phyloP scores from a whole-genome alignment of 176 grass and related monocot species.

The Elymus sibiricus region DNA sequence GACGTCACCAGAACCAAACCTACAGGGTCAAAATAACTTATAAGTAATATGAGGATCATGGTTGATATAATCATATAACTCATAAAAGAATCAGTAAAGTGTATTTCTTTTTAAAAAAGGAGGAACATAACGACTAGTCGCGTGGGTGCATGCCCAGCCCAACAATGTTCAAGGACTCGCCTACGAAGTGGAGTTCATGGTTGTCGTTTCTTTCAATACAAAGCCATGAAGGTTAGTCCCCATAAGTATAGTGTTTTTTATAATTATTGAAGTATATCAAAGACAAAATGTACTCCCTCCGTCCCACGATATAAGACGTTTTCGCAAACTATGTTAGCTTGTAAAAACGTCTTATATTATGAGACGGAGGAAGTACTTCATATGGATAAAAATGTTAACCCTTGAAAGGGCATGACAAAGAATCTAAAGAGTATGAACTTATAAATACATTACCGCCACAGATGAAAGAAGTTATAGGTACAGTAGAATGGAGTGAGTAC shows the following conservation, averaged over 20 bases:
- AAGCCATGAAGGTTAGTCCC: neutral
- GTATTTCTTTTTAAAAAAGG: neutral
- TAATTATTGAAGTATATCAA: neutral
- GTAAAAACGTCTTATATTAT: too few species aligned
- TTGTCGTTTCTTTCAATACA: neutral
- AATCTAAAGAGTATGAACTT: neutral
- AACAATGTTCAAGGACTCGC: neutral
- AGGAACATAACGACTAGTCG: neutral
- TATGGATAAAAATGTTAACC: neutral
- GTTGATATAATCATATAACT: neutral
- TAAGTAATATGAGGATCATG: neutral
- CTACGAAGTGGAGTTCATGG: neutral
- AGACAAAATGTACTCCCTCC: neutral
- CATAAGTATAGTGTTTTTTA: neutral
- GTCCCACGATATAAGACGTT: too few species aligned
- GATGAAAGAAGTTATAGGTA: neutral
- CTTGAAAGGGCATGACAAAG: neutral
- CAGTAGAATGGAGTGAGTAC: neutral
- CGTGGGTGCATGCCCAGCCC: neutral
- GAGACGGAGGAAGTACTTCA: too few species aligned
- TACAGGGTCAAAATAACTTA: slow-evolving; percentile 22
- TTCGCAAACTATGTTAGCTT: too few species aligned
- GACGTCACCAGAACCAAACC: slow-evolving; percentile 46
- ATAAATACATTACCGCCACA: neutral
- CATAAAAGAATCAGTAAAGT: neutral